phyloP scores from a whole-genome alignment of 805 yeast species.

The Starmerella kuoi region DNA sequence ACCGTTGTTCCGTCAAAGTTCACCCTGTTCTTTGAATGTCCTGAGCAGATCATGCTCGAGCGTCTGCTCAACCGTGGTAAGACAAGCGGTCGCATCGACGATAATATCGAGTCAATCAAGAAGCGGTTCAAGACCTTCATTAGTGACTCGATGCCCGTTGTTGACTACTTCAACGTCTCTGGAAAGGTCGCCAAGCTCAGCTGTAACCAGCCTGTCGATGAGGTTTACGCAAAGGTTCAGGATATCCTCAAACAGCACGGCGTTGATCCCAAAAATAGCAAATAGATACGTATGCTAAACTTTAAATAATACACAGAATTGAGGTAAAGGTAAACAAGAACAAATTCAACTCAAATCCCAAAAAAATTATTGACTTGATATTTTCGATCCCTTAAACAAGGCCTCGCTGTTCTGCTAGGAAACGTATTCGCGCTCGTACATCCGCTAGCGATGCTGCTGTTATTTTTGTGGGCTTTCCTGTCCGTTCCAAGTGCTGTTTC shows the following conservation, averaged over 20 bases:
- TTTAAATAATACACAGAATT: neutral
- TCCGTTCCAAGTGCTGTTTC: constrained; percentile 39
- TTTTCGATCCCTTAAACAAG: too few species aligned
- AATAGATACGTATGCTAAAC: neutral
- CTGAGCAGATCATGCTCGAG: constrained; percentile 69
- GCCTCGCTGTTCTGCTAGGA: constrained; percentile 26
- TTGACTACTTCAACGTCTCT: constrained; percentile 61
- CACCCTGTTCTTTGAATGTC: constrained; percentile 41
- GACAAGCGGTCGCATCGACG: constrained; percentile 90
- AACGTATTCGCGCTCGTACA: constrained; percentile 34
- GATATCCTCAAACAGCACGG: constrained; percentile 42
- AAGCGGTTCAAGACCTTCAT: constrained; percentile 79
- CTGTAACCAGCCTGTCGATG: constrained; percentile 72
- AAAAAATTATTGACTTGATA: too few species aligned
- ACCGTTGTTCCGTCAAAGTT: constrained; percentile 34
- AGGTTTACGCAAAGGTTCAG: constrained; percentile 59
- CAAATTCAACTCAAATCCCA: too few species aligned
- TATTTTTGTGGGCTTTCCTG: constrained; percentile 32
- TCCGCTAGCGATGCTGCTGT: constrained; percentile 38
- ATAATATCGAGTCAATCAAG: constrained; percentile 77
- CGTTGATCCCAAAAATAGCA: constrained; percentile 11
- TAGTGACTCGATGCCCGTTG: constrained; percentile 89
- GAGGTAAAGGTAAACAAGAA: too few species aligned
- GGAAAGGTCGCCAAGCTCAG: constrained; percentile 63
- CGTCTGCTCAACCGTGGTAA: constrained; percentile 84